Base-by-base conservation (phyloP, 2,329 filamentous ascomycete species). In the Rosellinia necatrix region DNA sequence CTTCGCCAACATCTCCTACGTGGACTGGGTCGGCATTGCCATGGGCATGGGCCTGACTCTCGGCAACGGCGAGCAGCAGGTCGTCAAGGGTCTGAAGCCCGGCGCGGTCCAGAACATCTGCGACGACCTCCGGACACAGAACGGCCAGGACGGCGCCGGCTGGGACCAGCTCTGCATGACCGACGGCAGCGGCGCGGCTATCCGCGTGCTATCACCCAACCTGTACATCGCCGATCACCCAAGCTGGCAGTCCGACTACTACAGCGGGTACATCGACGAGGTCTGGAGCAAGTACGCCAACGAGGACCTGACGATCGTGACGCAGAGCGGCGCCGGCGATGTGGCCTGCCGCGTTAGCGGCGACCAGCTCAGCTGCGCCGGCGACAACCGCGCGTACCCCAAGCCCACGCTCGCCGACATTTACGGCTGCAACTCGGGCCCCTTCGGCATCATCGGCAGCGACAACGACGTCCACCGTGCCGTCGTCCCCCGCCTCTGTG, bases 381-480 rank as follows among this genome's bases (percentile, higher is more conserved):
- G 74, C 1, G 78, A 79, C 60, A 74, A 76, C 64, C 71, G 72
- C 3, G 67, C 60, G 13, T 81, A 79, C 64, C 46, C 60, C 5
- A 78, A 78, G 61, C 79, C 79, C 9, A 66, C 68, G 4, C 71
- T 73, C 6, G 60, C 60, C 5, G 79, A 81, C 55, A 79, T 82
- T 62, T 83, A 77, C 71, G 76, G 77, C 19, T 82, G 79, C 71
- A 76, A 79, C 71, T 73, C 70, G 9, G 79, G 79, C 0, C 74
- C 79, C 0, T 81, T 82, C 53, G 70, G 60, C 2, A 71, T 73
- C n/a, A 49, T 62, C 2, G 61, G 51, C 0, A 63, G 62, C 6
- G 76, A 79, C 57, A 78, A 76, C 52, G 68, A 52, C 4, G 62
- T 77, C 2, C 76, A 79, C 60, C 51, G 66, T 2, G 76, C 77